These are phyloP conservation scores for Thermomucor indicae-seudaticae DNA, from an alignment of 371 early-diverging fungal genomes.

Conservation along the genomic window DNA sequence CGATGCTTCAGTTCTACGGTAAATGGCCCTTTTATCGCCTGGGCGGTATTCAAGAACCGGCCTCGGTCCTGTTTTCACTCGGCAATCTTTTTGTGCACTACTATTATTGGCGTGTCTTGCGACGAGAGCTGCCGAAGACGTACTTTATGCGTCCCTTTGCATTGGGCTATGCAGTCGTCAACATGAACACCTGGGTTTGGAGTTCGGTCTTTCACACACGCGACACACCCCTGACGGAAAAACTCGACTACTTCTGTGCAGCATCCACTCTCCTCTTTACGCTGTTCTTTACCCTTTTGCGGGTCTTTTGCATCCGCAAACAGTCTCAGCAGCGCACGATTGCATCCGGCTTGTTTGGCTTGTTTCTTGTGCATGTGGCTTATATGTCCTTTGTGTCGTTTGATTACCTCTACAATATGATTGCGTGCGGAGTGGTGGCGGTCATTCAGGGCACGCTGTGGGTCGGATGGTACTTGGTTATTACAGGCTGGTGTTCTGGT, in stretches of 20 bases:
- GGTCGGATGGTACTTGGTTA: constrained; percentile 44
- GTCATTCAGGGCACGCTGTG: constrained; percentile 63
- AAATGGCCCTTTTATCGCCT: constrained; percentile 87
- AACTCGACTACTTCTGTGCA: constrained; percentile 94
- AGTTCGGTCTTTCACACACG: constrained; percentile 88
- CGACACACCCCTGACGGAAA: constrained; percentile 82
- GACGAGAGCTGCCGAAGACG: constrained; percentile 27
- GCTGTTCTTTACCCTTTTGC: constrained; percentile 51
- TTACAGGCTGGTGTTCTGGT: background rate
- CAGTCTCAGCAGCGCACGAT: constrained; percentile 19
- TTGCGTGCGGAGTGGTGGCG: constrained; percentile 74
- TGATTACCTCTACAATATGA: constrained; percentile 94
- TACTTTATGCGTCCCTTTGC: constrained; percentile 58
- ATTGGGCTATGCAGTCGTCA: constrained; percentile 47
- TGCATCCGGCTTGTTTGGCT: constrained; percentile 15
- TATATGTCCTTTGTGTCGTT: constrained; percentile 68
- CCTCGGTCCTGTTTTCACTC: constrained; percentile 85
- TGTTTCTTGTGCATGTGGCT: constrained; percentile 62
- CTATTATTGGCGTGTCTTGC: constrained; percentile 41
- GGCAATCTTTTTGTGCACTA: constrained; percentile 79
- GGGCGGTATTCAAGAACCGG: constrained; percentile 91
- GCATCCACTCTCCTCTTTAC: constrained; percentile 70
- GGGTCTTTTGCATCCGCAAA: constrained; percentile 48
- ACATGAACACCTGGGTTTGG: constrained; percentile 90
- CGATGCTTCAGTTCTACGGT: constrained; percentile 7